These are phyloP conservation scores for Torrubiellomyces zombiae DNA, from an alignment of 2,329 filamentous ascomycete species.

Conservation along the genomic window DNA sequence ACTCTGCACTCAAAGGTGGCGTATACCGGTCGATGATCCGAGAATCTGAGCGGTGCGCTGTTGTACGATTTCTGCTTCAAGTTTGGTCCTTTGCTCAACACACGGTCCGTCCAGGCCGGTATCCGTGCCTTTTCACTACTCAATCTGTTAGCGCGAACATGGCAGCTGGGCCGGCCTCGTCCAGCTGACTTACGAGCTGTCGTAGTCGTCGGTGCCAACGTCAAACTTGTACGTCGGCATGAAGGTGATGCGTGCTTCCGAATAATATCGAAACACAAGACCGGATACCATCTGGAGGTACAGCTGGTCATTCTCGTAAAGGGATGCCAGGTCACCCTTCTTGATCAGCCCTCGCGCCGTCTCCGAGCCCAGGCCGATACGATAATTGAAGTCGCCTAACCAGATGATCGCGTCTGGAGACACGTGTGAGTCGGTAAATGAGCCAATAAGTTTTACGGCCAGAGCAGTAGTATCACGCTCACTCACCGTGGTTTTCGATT, in stretches of 20 bases:
- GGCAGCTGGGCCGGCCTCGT: neutral
- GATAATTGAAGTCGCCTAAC: constrained; percentile 97
- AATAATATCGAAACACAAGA: constrained; percentile 78
- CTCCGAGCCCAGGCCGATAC: constrained; percentile 72
- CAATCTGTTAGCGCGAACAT: constrained; percentile 6
- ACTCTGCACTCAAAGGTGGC: constrained; percentile 75
- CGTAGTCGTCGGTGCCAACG: constrained; percentile 72
- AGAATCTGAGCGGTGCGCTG: constrained; percentile 69
- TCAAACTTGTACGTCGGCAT: constrained; percentile 94
- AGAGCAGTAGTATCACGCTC: neutral
- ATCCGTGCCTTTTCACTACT: constrained; percentile 79
- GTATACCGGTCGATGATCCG: constrained; percentile 91
- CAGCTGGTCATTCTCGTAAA: constrained; percentile 89
- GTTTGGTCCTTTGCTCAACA: constrained; percentile 71
- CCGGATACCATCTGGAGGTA: constrained; percentile 95
- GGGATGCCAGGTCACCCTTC: constrained; percentile 52
- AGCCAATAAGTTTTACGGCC: no score
- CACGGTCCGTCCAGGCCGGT: constrained; percentile 92
- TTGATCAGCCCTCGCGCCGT: constrained; percentile 59
- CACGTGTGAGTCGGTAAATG: constrained; percentile 1
- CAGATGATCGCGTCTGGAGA: constrained; percentile 58
- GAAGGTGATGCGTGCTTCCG: constrained; percentile 75
- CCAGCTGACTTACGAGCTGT: constrained; percentile 55
- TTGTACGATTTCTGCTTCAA: constrained; percentile 73
- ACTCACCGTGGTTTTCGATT: constrained; percentile 72